Evolutionary conservation across 2,329 filamentous ascomycete genomes (phyloP), one percentile per base, ranked within the genome.

Genomic region (Xylaria sp.): DNA sequence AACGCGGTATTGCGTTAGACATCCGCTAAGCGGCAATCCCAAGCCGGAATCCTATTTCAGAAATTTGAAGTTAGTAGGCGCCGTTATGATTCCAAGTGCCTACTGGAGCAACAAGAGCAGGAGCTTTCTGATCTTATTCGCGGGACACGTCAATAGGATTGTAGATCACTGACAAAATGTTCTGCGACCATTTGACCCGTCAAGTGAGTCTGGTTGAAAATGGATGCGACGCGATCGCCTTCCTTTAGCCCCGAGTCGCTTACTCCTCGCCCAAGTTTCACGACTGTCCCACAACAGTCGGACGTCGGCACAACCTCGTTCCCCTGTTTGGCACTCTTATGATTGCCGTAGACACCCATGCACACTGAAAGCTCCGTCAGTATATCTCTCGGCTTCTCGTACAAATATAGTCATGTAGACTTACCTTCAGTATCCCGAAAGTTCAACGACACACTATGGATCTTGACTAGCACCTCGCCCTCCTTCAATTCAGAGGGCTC

Each of bases 231-330:
- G n/a, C 89, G 87, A 66, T 91, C 87, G 66, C 90, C 90, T 17
- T 81, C 79, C 63, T 83, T 82, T 81, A 87, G 87, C 40, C 74
- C 73, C 5, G 70, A 54, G 6, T 80, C 80, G 2, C 79, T 76
- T 10, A 82, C 80, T n/a, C 80, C 81, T 20, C 82, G 76, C 40
- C 87, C 86, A 36, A 86, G 73, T 15, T 83, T 77, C 2, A 87
- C 80, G 54, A 93, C 81, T 9, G 83, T 83, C 53, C 90, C 91
- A 79, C 89, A 91, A 84, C 91, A 91, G 78, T 93, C 91, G 26
- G 89, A 91, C 78, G 88, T 90, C 1, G 90, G 89, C 1, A 92
- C 87, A 13, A 92, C 74, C 64, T 82, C 62, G 61, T 77, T 70
- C 67, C 77, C 79, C 49, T 77, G 71, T 15, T 78, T 68, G 54